Evolutionary conservation across 208 protist species (phyloP), one percentile per base, ranked within the genome.

Genomic region (Acanthamoeba quina): DNA sequence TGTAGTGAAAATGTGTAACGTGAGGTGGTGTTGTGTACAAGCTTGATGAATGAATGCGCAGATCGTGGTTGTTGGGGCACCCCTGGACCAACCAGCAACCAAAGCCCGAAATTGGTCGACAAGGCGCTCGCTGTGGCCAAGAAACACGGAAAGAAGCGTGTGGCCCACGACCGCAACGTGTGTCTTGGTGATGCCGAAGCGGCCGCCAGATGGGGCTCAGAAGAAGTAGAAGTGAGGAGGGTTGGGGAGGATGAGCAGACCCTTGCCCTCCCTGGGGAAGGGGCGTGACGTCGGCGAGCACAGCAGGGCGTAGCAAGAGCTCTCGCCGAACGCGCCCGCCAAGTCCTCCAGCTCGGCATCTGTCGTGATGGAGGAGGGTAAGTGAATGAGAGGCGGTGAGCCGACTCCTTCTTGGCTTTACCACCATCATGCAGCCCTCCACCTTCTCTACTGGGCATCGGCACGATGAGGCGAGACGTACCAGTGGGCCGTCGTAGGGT

Each of bases 21-120:
- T 9, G 60, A n/a, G 5, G 10, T 31, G 19, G 26, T 29, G 34
- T 26, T 68, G 62, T 47, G 5, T 11, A 11, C 0, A 0, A 11
- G 3, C 0, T 24, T 24, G 54, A 6, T 60, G 54, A 60, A 26
- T 60, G 13, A 24, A 60, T 60, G 19, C n/a, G 29, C 62, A 24
- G 10, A 10, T 17, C 41, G 54, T 60, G 54, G 54, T 60, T 26
- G 54, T 24, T 60, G 54, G 54, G 54, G 24, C 58, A 6, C 15
- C 0, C 21, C 9, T n/a, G 58, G 21, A 15, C 58, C 58, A 64
- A 68, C 24, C 54, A 60, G n/a, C 62, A 13, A 68, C 62, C 62
- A 68, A 68, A 68, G 62, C 62, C 62, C 62, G 62, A 68, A 68
- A 68, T 68, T 68, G 62, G 62, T 31, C 62, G 47, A 49, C 47